Percentiles rank a stretch among this genome's conserved stretches.
phyloP scores from a whole-genome alignment of 1,139 yeast genomes.

The Magnusiomyces magnusii region DNA sequence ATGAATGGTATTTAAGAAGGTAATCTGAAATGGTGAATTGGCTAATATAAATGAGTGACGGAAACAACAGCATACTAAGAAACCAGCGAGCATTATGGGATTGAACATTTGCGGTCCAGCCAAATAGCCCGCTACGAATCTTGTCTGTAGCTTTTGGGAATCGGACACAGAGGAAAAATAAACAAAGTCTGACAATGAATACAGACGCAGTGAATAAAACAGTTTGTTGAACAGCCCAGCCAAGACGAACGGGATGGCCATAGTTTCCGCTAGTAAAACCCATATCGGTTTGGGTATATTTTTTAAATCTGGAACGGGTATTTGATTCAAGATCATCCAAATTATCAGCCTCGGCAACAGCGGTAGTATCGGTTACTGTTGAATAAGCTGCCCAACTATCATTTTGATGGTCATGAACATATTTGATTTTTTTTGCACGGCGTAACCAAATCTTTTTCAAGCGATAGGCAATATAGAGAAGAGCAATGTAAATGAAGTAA shows the following conservation, averaged over 20 bases:
- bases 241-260: constrained; percentile 11
- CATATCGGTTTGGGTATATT: constrained; percentile 1
- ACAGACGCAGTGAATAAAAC: constrained; percentile 6
- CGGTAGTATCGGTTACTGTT: not conserved
- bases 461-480: constrained; percentile 6
- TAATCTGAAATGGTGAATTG: constrained; percentile 12
- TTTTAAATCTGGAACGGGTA: not conserved
- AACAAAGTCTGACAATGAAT: constrained; percentile 3
- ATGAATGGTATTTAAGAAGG: constrained; percentile 9
- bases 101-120: constrained; percentile 4
- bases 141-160: constrained; percentile 7
- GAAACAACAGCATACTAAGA: constrained; percentile 9
- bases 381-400: not conserved
- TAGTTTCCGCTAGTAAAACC: constrained; percentile 15
- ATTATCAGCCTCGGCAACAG: not conserved
- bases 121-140: constrained; percentile 10
- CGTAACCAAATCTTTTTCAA: constrained; percentile 7
- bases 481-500: constrained; percentile 7
- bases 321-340: not conserved
- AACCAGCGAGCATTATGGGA: not conserved
- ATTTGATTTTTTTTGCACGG: constrained; percentile 1
- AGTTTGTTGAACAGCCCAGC: constrained; percentile 14
- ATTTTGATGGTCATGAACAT: constrained; percentile 1
- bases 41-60: constrained; percentile 9
- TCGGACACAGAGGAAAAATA: constrained; percentile 7